phyloP scores from a whole-genome alignment of 78 protist genomes.

The Thecamonas trahens region DNA sequence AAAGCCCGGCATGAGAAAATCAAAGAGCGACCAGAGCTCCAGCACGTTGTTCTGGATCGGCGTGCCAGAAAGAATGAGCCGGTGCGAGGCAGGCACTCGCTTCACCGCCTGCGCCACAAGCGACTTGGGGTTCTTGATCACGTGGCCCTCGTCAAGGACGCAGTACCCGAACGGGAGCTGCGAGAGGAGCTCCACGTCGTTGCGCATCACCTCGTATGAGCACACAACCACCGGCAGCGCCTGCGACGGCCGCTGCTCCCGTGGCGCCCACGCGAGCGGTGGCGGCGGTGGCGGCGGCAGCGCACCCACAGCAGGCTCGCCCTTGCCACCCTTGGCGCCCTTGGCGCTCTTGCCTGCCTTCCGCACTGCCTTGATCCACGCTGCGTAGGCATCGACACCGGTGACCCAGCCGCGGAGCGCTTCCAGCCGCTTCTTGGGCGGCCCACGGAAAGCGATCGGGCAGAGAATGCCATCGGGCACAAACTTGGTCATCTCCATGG shows the following conservation, averaged over 20 bases:
- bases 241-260: too few species aligned
- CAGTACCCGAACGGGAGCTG: conserved; percentile 57
- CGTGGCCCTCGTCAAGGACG: conserved; percentile 96
- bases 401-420: too few species aligned
- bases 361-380: too few species aligned
- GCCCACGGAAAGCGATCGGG: too few species aligned
- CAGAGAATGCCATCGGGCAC: too few species aligned
- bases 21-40: conserved; percentile 95
- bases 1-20: conserved; percentile 96
- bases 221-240: conserved; percentile 52
- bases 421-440: too few species aligned
- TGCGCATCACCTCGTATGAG: conserved; percentile 75
- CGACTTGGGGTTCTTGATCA: conserved; percentile 69
- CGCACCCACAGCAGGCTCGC: too few species aligned
- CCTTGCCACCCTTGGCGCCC: conserved; percentile 13
- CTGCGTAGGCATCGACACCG: too few species aligned
- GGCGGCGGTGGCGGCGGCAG: too few species aligned
- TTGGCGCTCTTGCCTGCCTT: too few species aligned
- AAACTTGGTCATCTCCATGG: conserved; percentile 63
- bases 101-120: conserved; percentile 62
- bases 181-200: conserved; percentile 47
- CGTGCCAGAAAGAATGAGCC: conserved; percentile 95
- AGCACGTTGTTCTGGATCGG: conserved; percentile 85
- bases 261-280: too few species aligned
- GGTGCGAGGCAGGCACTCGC: conserved; percentile 59